Evolutionary conservation across 495 filamentous ascomycete species (phyloP), one percentile per base, ranked within the genome.

Genomic region (Neurospora sp.): DNA sequence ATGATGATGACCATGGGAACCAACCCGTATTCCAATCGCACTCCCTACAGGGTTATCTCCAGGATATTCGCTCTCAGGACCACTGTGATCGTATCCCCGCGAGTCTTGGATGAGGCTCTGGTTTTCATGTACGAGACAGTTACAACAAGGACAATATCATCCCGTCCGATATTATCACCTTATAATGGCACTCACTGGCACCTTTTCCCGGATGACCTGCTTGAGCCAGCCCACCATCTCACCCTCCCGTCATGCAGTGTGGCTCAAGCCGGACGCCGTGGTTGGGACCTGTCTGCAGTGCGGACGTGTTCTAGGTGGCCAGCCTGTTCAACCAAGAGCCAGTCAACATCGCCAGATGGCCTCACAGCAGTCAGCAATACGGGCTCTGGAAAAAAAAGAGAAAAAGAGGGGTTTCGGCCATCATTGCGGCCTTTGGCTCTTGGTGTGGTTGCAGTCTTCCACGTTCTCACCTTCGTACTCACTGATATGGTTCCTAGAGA

Each of bases 251-350:
- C 2, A 70, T 75, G 72, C 70, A 69, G 72, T 72, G 76, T 73
- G 74, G 74, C 76, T 75, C 77, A 77, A 70, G 54, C 70, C 43
- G 69, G 70, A 45, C 69, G 39, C 21, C 71, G 69, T 45, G 71
- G 73, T 73, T 75, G 72, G 70, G 59, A 71, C 28, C 24, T 34
- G 54, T 66, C 54, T 62, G 54, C 54, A 62, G 54, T 62, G 24
- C 54, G 24, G 54, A 62, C 24, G 54, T 62, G 24, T 31, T 31
- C 54, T 31, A 17, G 24, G 54, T 31, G 54, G 54, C 54, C 24
- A 62, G 11, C 54, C 24, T 62, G 13, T 24, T 66, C 15, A 19
- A 34, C 15, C 15, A 66, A 66, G 28, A 66, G 31, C 54, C 54
- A 66, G 54, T 66, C 28, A 66, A 34, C 54, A 9, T 36, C 3